Percentiles rank a stretch among this genome's conserved stretches.
phyloP scores from a whole-genome alignment of 2,329 filamentous ascomycete genomes.

The Aspergillus persii region DNA sequence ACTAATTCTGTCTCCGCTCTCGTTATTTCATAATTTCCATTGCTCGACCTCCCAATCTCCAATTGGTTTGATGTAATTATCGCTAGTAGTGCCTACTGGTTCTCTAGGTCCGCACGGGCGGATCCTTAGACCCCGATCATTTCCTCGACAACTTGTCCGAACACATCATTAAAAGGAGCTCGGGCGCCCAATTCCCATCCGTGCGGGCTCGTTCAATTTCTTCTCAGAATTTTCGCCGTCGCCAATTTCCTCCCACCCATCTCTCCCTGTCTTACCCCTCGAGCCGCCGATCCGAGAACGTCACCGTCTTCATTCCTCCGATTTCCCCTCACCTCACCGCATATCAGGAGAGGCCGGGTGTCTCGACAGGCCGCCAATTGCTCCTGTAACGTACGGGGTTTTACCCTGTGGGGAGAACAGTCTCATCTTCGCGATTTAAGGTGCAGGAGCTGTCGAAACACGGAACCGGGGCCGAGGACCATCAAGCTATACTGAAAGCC shows the following conservation, averaged over 20 bases:
- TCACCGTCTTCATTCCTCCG: background rate
- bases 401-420: background rate
- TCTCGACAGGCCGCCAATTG: background rate
- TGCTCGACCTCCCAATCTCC: background rate
- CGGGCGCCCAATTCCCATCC: background rate
- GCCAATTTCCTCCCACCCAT: background rate
- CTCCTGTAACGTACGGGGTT: background rate
- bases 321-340: background rate
- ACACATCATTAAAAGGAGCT: background rate
- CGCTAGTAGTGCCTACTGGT: slow-evolving; percentile 1
- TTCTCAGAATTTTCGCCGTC: background rate
- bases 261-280: background rate
- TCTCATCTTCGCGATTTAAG: background rate
- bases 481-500: background rate
- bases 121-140: slow-evolving; percentile 6
- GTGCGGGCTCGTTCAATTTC: background rate
- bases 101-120: slow-evolving; percentile 3
- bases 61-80: slow-evolving; percentile 5
- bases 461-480: background rate
- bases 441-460: background rate
- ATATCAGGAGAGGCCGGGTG: background rate
- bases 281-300: background rate
- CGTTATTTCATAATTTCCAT: background rate
- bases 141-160: background rate
- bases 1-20: background rate